A percentile compares a stretch with the other conserved stretches of the same genome.
Conservation (phyloP, 108 stramenopile species). For the Cyclotella baltica region DNA sequence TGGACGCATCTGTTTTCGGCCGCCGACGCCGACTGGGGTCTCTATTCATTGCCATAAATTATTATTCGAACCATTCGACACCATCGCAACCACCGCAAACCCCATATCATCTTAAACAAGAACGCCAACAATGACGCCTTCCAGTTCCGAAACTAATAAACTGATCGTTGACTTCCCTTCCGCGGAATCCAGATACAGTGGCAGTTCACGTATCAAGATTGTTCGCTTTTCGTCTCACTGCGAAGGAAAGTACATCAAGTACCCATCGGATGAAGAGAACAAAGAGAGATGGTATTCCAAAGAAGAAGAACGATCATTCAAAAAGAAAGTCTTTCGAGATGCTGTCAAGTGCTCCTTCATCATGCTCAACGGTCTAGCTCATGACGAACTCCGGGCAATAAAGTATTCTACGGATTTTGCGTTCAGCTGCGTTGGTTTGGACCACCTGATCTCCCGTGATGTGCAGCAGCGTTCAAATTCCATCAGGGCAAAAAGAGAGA, state of each 20-base stretch:
- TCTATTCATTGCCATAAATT: too few relatives aligned
- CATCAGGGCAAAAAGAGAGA: background rate
- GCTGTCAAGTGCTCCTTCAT: background rate
- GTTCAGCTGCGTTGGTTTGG: background rate
- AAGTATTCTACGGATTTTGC: too few relatives aligned
- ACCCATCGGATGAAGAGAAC: background rate
- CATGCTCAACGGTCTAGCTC: background rate
- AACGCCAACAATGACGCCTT: background rate
- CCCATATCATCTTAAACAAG: too few relatives aligned
- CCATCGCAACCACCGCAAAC: too few relatives aligned
- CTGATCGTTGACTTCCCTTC: background rate
- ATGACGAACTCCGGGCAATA: too few relatives aligned
- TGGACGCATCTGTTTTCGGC: too few relatives aligned
- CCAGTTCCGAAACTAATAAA: background rate
- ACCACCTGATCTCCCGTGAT: background rate
- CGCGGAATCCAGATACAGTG: background rate
- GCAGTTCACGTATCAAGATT: background rate
- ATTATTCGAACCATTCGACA: too few relatives aligned
- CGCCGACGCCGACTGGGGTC: too few relatives aligned
- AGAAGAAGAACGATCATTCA: background rate
- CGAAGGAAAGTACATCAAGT: background rate
- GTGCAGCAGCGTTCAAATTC: background rate
- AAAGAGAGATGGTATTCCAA: background rate
- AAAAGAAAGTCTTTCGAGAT: background rate
- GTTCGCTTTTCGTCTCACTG: background rate